These are phyloP conservation scores for Hyphochytrium catenoides DNA, from an alignment of 352 stramenopile species.

Conservation along the genomic window DNA sequence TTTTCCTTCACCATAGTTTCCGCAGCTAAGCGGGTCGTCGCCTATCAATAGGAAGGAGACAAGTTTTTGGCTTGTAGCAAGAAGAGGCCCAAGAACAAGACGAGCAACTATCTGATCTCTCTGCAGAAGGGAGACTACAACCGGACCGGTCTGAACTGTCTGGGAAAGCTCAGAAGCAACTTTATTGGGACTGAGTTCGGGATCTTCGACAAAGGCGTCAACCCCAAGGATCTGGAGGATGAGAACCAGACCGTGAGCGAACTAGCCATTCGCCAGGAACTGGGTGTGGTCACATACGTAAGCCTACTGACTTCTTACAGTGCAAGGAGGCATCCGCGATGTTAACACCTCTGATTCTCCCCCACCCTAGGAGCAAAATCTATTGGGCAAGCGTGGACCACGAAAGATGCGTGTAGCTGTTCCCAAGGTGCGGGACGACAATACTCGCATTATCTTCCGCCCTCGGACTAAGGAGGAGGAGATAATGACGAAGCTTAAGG, in stretches of 20 bases:
- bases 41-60: conserved; percentile 67
- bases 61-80: conserved; percentile 88
- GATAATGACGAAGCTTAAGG: conserved; percentile 76
- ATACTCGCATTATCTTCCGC: conserved; percentile 41
- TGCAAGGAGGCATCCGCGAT: no score
- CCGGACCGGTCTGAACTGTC: conserved; percentile 63
- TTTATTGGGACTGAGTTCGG: conserved; percentile 94
- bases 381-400: conserved; percentile 72
- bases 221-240: conserved; percentile 63
- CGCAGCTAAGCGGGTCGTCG: conserved; percentile 16
- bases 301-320: no score
- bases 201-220: conserved; percentile 78
- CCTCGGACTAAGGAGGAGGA: conserved; percentile 59
- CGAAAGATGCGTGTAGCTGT: conserved; percentile 90
- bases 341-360: no score
- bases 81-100: conserved; percentile 86
- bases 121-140: conserved; percentile 75
- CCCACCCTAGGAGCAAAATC: no score
- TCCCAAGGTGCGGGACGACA: conserved; percentile 54
- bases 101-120: conserved; percentile 88
- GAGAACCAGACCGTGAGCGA: conserved; percentile 48
- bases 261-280: conserved; percentile 53
- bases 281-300: conserved; percentile 77
- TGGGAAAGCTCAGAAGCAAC: conserved; percentile 86
- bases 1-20: neutral